These are phyloP conservation scores for Amaranthus hypochondriacus DNA, from an alignment of 148 eudicot species.

Conservation along the genomic window DNA sequence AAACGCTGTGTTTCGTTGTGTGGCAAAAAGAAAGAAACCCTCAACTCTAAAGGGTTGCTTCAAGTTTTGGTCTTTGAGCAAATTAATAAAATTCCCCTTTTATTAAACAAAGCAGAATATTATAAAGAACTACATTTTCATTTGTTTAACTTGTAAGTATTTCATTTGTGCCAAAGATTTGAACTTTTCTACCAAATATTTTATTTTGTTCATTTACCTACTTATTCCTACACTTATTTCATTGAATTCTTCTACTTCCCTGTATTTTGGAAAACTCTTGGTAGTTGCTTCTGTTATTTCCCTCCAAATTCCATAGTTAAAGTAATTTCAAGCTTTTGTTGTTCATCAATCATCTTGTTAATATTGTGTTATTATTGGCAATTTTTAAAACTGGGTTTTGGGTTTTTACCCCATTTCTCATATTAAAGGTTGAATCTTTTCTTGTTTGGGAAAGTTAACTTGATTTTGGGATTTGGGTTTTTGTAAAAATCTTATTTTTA, in stretches of 20 bases:
- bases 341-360: neutral
- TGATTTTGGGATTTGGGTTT: constrained; percentile 22
- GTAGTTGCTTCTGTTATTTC: neutral
- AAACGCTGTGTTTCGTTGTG: neutral
- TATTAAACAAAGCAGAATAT: neutral
- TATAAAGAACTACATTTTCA: neutral
- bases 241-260: constrained; percentile 8
- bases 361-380: neutral
- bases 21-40: neutral
- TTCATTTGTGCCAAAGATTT: neutral
- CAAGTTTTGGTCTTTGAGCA: constrained; percentile 15
- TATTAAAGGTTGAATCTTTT: constrained; percentile 15
- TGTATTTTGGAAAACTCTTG: constrained; percentile 10
- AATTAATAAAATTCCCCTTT: neutral
- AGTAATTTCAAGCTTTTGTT: constrained; percentile 16
- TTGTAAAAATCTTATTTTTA: constrained; percentile 3
- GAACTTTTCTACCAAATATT: neutral
- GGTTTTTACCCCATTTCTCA: neutral
- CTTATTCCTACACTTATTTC: constrained; percentile 11
- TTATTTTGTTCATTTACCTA: constrained; percentile 21
- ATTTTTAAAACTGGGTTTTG: constrained; percentile 21
- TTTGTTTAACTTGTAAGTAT: neutral
- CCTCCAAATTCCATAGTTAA: constrained; percentile 3
- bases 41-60: constrained; percentile 12
- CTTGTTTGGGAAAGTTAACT: constrained; percentile 9